These are phyloP conservation scores for Knoxdaviesia proteae DNA, from an alignment of 2,329 filamentous ascomycete genomes.

Conservation along the genomic window DNA sequence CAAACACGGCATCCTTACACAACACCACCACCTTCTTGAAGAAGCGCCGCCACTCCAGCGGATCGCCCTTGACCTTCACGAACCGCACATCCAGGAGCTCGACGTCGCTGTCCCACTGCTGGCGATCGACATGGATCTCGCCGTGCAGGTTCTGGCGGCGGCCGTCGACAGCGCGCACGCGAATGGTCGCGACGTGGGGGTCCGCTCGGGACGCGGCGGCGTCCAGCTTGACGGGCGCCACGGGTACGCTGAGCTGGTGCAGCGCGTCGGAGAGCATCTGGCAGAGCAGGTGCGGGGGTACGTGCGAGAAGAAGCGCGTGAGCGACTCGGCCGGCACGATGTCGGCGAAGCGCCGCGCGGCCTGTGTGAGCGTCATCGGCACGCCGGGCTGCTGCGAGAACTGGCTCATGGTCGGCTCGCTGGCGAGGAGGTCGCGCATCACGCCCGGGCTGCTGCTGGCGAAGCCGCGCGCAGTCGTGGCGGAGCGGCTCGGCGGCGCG, in stretches of 20 bases:
- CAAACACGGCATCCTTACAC: slow-evolving; percentile 66
- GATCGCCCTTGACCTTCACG: slow-evolving; percentile 87
- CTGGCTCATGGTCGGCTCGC: slow-evolving; percentile 73
- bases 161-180: slow-evolving; percentile 54
- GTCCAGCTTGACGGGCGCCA: slow-evolving; percentile 27
- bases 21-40: slow-evolving; percentile 89
- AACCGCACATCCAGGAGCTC: slow-evolving; percentile 73
- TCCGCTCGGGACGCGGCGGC: slow-evolving; percentile 22
- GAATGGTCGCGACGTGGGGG: slow-evolving; percentile 32
- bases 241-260: slow-evolving; percentile 66
- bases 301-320: slow-evolving; percentile 77
- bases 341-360: slow-evolving; percentile 70
- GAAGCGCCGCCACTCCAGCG: slow-evolving; percentile 84
- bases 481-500: slow-evolving; percentile 12
- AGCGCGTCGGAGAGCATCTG: slow-evolving; percentile 64
- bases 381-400: slow-evolving; percentile 65
- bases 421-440: slow-evolving; percentile 44
- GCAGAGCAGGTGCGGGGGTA: slow-evolving; percentile 53
- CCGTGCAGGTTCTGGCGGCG: slow-evolving; percentile 54
- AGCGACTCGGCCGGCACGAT: slow-evolving; percentile 76
- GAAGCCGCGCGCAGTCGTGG: not conserved
- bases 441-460: not conserved
- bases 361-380: slow-evolving; percentile 70
- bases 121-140: slow-evolving; percentile 52
- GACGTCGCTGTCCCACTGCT: slow-evolving; percentile 29